These are phyloP conservation scores for Mortierella sp. DNA, from an alignment of 371 early-diverging fungal genomes.

Conservation along the genomic window DNA sequence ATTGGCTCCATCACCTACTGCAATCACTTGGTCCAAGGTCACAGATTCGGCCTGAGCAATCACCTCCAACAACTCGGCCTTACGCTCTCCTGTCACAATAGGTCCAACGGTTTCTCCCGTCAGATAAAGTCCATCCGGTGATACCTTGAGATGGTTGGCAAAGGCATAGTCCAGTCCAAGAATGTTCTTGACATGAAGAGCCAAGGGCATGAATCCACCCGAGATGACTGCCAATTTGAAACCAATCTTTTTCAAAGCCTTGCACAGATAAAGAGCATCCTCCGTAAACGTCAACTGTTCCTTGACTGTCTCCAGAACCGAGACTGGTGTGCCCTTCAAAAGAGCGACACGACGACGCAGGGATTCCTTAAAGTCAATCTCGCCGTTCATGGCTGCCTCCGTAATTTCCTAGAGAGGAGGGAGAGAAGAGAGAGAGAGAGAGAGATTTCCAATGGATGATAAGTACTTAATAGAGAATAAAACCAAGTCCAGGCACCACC, in stretches of 20 bases:
- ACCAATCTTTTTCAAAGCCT: conserved; percentile 89
- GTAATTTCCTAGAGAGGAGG: conserved; percentile 78
- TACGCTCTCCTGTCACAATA: conserved; percentile 91
- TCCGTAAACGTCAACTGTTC: conserved; percentile 85
- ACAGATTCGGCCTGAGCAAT: conserved; percentile 94
- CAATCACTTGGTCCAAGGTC: conserved; percentile 89
- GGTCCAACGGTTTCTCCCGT: conserved; percentile 90
- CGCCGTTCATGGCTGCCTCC: conserved; percentile 96
- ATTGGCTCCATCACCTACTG: conserved; percentile 99
- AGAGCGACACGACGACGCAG: conserved; percentile 88
- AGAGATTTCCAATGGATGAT: background rate
- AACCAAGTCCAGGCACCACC: too few species aligned
- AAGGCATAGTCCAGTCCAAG: conserved; percentile 96
- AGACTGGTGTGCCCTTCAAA: conserved; percentile 87
- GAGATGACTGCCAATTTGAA: conserved; percentile 95
- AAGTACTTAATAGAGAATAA: background rate
- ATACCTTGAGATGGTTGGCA: conserved; percentile 93
- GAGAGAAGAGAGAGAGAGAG: conserved; percentile 2
- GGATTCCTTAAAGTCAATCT: conserved; percentile 95
- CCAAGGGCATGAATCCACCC: conserved; percentile 96
- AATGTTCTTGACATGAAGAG: conserved; percentile 86
- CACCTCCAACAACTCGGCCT: conserved; percentile 93
- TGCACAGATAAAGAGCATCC: conserved; percentile 91
- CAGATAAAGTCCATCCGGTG: conserved; percentile 81
- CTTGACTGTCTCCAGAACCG: conserved; percentile 82